These are phyloP conservation scores for Lecanosticta acicola DNA, from an alignment of 2,329 filamentous ascomycete genomes.

Conservation along the genomic window DNA sequence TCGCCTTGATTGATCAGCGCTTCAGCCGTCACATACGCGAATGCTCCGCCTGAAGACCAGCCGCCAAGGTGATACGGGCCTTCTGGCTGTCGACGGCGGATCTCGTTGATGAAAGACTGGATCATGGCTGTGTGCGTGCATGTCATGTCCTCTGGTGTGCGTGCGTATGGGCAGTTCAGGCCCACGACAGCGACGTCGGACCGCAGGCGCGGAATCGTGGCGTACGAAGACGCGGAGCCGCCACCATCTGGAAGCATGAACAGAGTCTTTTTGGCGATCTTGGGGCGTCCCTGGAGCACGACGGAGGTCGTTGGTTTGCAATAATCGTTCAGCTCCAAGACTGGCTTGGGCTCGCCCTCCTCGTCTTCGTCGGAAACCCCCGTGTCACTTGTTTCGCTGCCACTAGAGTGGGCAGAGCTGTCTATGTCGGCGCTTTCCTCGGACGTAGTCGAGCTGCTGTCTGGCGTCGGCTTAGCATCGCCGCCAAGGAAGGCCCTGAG, in stretches of 20 bases:
- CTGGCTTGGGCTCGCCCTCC: neutral
- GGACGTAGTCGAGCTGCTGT: too few relatives aligned
- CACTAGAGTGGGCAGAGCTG: too few relatives aligned
- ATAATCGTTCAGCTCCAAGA: too few relatives aligned
- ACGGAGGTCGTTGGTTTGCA: conserved; percentile 6
- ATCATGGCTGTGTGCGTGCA: neutral
- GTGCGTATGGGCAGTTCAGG: conserved; percentile 34
- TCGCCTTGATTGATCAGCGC: conserved; percentile 20
- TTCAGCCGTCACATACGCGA: conserved; percentile 45
- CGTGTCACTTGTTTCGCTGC: too few relatives aligned
- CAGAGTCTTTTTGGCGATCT: conserved; percentile 11
- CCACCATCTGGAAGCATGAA: conserved; percentile 44
- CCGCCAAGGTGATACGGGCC: conserved; percentile 61
- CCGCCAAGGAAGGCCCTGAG: too few relatives aligned
- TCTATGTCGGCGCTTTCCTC: too few relatives aligned
- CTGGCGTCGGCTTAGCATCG: too few relatives aligned
- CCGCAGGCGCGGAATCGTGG: conserved; percentile 37
- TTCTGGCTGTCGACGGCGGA: conserved; percentile 41
- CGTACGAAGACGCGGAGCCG: conserved; percentile 44
- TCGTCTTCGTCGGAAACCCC: too few relatives aligned
- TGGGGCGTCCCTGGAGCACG: conserved; percentile 17
- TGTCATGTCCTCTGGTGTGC: neutral
- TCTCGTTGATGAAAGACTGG: conserved; percentile 27
- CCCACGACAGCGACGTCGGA: conserved; percentile 33
- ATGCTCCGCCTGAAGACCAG: conserved; percentile 71